phyloP scores from a whole-genome alignment of 768 basidiomycete species.

The Boletus subcaerulescens region DNA sequence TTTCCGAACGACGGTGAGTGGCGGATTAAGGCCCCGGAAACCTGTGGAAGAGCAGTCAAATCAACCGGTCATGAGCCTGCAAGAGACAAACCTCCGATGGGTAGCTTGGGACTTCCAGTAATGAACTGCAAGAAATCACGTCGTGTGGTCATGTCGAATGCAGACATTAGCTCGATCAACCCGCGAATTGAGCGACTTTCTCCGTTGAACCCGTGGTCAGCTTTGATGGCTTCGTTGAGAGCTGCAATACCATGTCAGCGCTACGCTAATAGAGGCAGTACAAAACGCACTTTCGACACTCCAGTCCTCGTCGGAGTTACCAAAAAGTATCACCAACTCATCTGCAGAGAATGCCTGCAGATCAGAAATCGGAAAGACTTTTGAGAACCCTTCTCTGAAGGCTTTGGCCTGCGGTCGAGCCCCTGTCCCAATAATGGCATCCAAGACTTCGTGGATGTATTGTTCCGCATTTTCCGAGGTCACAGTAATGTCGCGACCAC shows the following conservation, averaged over 20 bases:
- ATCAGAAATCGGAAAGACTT: slow-evolving; percentile 92
- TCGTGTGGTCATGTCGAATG: slow-evolving; percentile 68
- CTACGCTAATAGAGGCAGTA: background rate
- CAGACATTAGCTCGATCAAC: slow-evolving; percentile 82
- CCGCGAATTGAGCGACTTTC: slow-evolving; percentile 90
- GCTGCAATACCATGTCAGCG: slow-evolving; percentile 44
- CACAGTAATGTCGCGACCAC: slow-evolving; percentile 78
- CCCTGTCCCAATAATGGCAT: slow-evolving; percentile 84
- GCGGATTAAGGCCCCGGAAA: slow-evolving; percentile 92
- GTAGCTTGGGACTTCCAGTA: slow-evolving; percentile 94
- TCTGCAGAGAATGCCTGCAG: slow-evolving; percentile 90
- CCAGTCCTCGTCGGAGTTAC: slow-evolving; percentile 99
- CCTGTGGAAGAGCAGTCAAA: slow-evolving; percentile 41
- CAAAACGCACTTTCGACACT: slow-evolving; percentile 72
- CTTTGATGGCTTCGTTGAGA: slow-evolving; percentile 85
- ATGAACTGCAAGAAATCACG: slow-evolving; percentile 95
- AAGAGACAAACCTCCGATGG: slow-evolving; percentile 77
- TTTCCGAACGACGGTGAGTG: slow-evolving; percentile 94
- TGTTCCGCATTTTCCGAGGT: slow-evolving; percentile 85
- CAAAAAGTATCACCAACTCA: slow-evolving; percentile 94
- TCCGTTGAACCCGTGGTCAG: slow-evolving; percentile 96
- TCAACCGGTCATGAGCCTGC: background rate
- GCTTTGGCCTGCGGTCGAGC: slow-evolving; percentile 78
- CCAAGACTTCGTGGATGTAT: slow-evolving; percentile 83
- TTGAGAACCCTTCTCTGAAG: slow-evolving; percentile 92